Percentiles rank a stretch among this genome's conserved stretches.
phyloP scores from a whole-genome alignment of 441 rosid species.

The Brassica balearica region DNA sequence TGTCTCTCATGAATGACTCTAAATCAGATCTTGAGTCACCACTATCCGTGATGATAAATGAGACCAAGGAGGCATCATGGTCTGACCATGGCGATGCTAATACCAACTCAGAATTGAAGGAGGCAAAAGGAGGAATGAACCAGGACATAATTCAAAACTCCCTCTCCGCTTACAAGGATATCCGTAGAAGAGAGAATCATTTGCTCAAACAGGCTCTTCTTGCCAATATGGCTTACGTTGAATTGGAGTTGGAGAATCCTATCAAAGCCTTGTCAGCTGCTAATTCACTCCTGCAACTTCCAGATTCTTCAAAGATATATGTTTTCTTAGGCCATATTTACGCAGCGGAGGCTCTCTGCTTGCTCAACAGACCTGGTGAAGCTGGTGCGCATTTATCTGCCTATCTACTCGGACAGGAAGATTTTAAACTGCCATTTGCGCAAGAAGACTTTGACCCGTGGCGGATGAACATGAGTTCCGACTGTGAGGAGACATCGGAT shows the following conservation, averaged over 20 bases:
- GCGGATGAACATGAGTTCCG: slow-evolving; percentile 57
- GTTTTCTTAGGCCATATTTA: slow-evolving; percentile 78
- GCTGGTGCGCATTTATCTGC: slow-evolving; percentile 77
- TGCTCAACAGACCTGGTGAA: slow-evolving; percentile 79
- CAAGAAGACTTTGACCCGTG: slow-evolving; percentile 76
- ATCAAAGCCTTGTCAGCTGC: slow-evolving; percentile 72
- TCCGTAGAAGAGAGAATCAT: slow-evolving; percentile 57
- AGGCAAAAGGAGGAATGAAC: slow-evolving; percentile 68
- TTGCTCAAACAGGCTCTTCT: slow-evolving; percentile 77
- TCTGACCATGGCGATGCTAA: slow-evolving; percentile 59
- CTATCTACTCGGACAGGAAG: slow-evolving; percentile 65
- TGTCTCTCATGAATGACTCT: slow-evolving; percentile 44
- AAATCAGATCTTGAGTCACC: slow-evolving; percentile 49
- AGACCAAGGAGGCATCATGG: slow-evolving; percentile 49
- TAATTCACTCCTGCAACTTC: slow-evolving; percentile 69
- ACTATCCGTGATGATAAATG: slow-evolving; percentile 54
- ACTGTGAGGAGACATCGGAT: slow-evolving; percentile 69
- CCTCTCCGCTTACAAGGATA: slow-evolving; percentile 60
- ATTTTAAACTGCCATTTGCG: slow-evolving; percentile 68
- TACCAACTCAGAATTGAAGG: slow-evolving; percentile 75
- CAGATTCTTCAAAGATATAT: slow-evolving; percentile 73
- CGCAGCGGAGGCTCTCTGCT: slow-evolving; percentile 96
- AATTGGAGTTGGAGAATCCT: slow-evolving; percentile 90
- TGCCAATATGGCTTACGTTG: slow-evolving; percentile 83
- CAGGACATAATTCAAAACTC: slow-evolving; percentile 75